These are phyloP conservation scores for Vitis amurensis DNA, from an alignment of 164 flowering plant species.

Conservation along the genomic window DNA sequence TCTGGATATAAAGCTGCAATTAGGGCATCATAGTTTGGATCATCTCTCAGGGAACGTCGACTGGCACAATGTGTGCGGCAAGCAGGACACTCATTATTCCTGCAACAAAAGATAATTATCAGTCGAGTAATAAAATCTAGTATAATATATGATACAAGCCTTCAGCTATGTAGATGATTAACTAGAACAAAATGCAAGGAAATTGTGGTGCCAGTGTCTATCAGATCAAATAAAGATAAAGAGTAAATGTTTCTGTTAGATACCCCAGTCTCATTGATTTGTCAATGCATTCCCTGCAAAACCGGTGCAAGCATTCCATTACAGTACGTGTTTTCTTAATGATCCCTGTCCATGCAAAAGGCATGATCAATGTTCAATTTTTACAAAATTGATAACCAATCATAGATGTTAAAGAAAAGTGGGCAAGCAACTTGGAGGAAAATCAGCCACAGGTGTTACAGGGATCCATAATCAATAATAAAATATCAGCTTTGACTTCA, in stretches of 20 bases:
- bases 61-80: constrained; percentile 99
- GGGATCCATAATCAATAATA: too few species aligned
- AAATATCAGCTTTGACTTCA: too few species aligned
- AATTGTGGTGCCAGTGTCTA: neutral
- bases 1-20: constrained; percentile 82
- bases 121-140: neutral
- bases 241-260: neutral
- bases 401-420: neutral
- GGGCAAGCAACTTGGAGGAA: neutral
- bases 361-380: neutral
- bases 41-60: constrained; percentile 98
- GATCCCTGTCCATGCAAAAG: constrained; percentile 52
- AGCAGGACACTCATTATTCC: constrained; percentile 99
- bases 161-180: neutral
- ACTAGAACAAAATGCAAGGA: neutral
- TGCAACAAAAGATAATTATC: constrained; percentile 22
- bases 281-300: constrained; percentile 98
- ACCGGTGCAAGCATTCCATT: constrained; percentile 98
- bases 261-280: constrained; percentile 98
- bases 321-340: constrained; percentile 94
- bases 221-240: neutral
- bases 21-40: constrained; percentile 81
- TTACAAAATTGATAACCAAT: neutral
- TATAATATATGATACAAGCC: neutral
- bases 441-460: neutral